phyloP scores from a whole-genome alignment of 371 early-diverging fungal genomes.

The Entomophthora muscae region DNA sequence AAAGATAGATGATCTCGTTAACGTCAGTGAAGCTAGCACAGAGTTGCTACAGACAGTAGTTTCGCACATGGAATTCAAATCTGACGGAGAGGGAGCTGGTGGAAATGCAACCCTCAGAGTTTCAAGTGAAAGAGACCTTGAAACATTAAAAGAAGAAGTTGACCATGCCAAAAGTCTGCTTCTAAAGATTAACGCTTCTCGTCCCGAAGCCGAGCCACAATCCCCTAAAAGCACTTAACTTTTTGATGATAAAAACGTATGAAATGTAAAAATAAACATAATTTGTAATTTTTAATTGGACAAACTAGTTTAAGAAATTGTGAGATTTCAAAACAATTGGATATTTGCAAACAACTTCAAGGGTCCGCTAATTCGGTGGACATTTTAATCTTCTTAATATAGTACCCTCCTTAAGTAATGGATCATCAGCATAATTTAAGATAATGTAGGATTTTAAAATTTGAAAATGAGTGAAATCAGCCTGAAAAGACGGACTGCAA shows the following conservation, averaged over 20 bases:
- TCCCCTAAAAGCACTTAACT: not conserved
- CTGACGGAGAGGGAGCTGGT: not conserved
- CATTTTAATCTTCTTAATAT: no score
- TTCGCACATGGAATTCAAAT: not conserved
- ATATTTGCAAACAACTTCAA: no score
- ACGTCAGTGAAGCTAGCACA: not conserved
- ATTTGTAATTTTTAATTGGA: not conserved
- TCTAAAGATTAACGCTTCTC: not conserved
- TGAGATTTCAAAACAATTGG: no score
- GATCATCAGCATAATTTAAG: no score
- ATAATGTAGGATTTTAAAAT: no score
- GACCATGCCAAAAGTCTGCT: not conserved
- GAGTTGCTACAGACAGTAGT: not conserved
- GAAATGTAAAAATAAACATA: not conserved
- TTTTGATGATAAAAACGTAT: not conserved
- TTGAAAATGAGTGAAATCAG: no score
- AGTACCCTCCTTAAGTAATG: no score
- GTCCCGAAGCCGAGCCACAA: not conserved
- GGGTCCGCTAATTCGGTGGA: no score
- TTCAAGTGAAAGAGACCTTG: not conserved
- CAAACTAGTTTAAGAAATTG: no score
- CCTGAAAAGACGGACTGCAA: no score
- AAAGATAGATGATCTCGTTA: not conserved
- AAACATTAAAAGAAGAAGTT: not conserved
- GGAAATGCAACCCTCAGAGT: not conserved